Evolutionary conservation across 1,284 basidiomycete genomes (phyloP).

Genomic region (Pseudozyma sp.): DNA sequence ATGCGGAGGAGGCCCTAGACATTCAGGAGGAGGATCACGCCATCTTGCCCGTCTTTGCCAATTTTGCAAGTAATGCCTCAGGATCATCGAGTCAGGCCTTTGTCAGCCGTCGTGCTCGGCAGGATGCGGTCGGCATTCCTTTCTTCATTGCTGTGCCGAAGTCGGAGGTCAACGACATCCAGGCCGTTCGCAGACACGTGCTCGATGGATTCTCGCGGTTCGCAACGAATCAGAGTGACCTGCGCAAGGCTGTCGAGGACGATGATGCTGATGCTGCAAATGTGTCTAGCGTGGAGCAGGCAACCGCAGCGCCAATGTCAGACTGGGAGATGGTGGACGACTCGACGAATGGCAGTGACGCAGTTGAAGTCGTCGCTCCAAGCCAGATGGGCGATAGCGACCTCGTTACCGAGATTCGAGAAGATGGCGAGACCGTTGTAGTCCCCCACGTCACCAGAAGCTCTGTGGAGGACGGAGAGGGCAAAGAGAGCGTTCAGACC

Average conservation of each 20-base stretch:
- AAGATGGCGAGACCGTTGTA: slow-evolving; percentile 47
- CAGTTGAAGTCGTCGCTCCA: slow-evolving; percentile 28
- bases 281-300: not conserved
- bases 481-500: no score
- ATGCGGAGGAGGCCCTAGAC: slow-evolving; percentile 41
- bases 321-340: slow-evolving; percentile 56
- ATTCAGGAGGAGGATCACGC: slow-evolving; percentile 51
- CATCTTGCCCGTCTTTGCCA: slow-evolving; percentile 61
- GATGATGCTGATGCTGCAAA: not conserved
- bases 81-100: slow-evolving; percentile 36
- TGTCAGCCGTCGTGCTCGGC: slow-evolving; percentile 34
- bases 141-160: slow-evolving; percentile 63
- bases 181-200: slow-evolving; percentile 47
- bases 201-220: slow-evolving; percentile 49
- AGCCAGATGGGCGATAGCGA: slow-evolving; percentile 17
- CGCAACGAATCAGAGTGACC: slow-evolving; percentile 18
- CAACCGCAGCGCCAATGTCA: slow-evolving; percentile 19
- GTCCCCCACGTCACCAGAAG: slow-evolving; percentile 20
- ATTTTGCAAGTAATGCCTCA: slow-evolving; percentile 14
- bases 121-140: slow-evolving; percentile 56
- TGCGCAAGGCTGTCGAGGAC: slow-evolving; percentile 25
- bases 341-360: slow-evolving; percentile 12
- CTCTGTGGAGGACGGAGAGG: no score
- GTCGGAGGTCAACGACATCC: slow-evolving; percentile 40
- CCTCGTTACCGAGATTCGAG: slow-evolving; percentile 51